Conservation (phyloP, 1,139 yeast genomes). For the Yamadazyma siamensis region DNA sequence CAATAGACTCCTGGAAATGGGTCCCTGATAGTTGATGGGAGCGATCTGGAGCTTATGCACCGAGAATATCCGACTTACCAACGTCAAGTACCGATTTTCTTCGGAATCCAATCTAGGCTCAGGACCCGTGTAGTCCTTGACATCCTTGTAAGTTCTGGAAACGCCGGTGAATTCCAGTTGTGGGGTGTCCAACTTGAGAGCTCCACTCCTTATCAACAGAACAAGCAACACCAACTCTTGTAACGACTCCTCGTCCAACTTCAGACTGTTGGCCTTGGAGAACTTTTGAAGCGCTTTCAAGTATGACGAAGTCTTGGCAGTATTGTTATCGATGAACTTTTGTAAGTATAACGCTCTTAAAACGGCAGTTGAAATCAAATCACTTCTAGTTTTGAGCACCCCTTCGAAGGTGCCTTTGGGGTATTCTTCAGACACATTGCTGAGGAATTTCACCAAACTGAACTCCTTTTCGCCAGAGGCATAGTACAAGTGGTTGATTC, state of each 20-base stretch:
- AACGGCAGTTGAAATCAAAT: conserved; percentile 57
- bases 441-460: conserved; percentile 32
- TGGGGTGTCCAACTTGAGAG: conserved; percentile 27
- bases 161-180: conserved; percentile 33
- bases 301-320: conserved; percentile 47
- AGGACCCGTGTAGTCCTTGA: conserved; percentile 9
- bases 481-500: conserved; percentile 32
- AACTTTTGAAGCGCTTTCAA: conserved; percentile 51
- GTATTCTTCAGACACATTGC: conserved; percentile 11
- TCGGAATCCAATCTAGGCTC: conserved; percentile 29
- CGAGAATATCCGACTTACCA: conserved; percentile 59
- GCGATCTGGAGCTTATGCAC: conserved; percentile 51
- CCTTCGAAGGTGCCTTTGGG: conserved; percentile 12
- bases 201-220: conserved; percentile 34
- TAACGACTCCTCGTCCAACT: conserved; percentile 18
- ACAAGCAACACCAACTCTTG: conserved; percentile 43
- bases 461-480: conserved; percentile 26
- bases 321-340: conserved; percentile 49
- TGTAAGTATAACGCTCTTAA: conserved; percentile 56
- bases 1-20: conserved; percentile 60
- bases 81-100: conserved; percentile 35
- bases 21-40: conserved; percentile 65
- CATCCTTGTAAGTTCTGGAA: conserved; percentile 33
- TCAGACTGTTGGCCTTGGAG: conserved; percentile 15
- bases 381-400: conserved; percentile 40